Evolutionary conservation across 768 basidiomycete genomes (phyloP), one percentile per base, ranked within the genome.

Genomic region (Suillus discolor): DNA sequence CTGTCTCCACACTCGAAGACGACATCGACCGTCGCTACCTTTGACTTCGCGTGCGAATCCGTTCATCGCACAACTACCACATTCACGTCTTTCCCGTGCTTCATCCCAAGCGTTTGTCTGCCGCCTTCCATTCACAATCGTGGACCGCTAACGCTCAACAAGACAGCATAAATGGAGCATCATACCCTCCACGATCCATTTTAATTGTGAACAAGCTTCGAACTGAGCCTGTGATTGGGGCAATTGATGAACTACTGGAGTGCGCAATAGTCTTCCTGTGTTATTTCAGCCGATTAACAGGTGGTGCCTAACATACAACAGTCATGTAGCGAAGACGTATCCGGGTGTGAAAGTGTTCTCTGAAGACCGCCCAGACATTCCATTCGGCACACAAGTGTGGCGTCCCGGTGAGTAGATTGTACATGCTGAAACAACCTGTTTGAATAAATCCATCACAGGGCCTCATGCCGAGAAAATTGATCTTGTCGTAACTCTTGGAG

Each of bases 401-500:
- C 81, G 80, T 65, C 84, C 88, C 70, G 84, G 89, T 87, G 63
- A 65, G 82, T 66, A 63, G 53, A 8, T n/a, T 39, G 55, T 44
- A 59, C 38, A 65, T 18, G 36, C 31, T n/a, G 36, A 28, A 41
- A 39, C 34, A 49, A 41, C 45, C 18, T 36, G 18, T 20, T 68
- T 65, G 65, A 34, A 62, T 53, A 65, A 34, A 59, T 53, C 64
- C 41, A 28, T 41, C 51, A 62, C 70, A 81, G 84, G 84, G 55
- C 82, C 80, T 53, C 78, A 79, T 59, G 80, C 89, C 4, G 81
- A 88, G 68, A 84, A 84, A 63, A 92, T 97, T 65, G 92, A 95
- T 74, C 81, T 98, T 11, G 90, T 97, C 23, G 87, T 97, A 34
- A 97, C 96, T 0, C 79, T 98, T 1, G 96, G 96, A 54, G 96